Evolutionary conservation across 1,139 yeast genomes (phyloP).

Genomic region (Spencermartinsiella ligniputridi): DNA sequence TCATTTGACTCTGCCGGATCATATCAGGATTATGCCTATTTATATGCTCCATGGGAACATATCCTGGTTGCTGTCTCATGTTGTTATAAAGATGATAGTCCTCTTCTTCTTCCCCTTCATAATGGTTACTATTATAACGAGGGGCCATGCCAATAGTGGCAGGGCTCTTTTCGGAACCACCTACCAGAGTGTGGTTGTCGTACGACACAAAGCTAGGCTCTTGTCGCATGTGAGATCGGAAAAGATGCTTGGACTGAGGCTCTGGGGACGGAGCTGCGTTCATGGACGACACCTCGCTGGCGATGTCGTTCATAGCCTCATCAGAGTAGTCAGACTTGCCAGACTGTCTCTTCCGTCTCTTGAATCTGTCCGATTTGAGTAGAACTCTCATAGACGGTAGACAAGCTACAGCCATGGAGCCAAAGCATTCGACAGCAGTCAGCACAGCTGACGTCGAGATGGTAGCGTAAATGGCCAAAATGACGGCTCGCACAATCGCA

Average conservation of each 20-base stretch:
- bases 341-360: conserved; percentile 7
- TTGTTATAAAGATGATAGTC: neutral
- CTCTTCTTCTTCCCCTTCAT: conserved; percentile 2
- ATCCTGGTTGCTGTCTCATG: conserved; percentile 1
- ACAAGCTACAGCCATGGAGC: conserved; percentile 29
- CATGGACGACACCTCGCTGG: neutral
- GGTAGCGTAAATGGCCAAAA: conserved; percentile 23
- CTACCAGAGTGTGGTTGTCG: neutral
- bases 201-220: conserved; percentile 1
- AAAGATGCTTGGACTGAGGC: neutral
- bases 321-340: conserved; percentile 12
- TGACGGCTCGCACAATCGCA: conserved; percentile 25
- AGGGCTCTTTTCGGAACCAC: neutral
- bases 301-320: conserved; percentile 7
- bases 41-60: conserved; percentile 2
- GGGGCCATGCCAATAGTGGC: neutral
- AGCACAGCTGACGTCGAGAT: conserved; percentile 26
- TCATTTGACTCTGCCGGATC: neutral
- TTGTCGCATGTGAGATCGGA: neutral
- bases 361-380: conserved; percentile 15
- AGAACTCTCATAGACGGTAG: conserved; percentile 29
- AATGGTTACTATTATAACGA: neutral
- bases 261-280: neutral
- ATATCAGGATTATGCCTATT: conserved; percentile 2
- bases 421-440: conserved; percentile 30